Conservation (phyloP, 1,139 yeast species). For the Saccharomyces pastorianus region DNA sequence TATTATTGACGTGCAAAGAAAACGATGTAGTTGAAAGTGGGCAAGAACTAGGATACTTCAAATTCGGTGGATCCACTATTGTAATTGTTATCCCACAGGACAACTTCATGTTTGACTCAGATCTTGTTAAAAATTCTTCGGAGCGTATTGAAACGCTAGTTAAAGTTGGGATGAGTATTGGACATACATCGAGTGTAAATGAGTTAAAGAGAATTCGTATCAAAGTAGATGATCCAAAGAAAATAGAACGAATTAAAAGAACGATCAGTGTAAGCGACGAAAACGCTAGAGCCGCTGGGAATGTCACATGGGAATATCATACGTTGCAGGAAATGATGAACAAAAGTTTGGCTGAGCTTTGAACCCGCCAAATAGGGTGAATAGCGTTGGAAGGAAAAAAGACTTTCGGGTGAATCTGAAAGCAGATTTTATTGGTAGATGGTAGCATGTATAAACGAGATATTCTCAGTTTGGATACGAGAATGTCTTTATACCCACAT, state of each 20-base stretch:
- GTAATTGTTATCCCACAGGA: slow-evolving; percentile 46
- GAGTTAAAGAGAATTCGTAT: slow-evolving; percentile 47
- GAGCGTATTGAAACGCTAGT: slow-evolving; percentile 73
- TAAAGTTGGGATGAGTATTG: slow-evolving; percentile 86
- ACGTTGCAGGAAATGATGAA: slow-evolving; percentile 10
- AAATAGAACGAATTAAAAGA: slow-evolving; percentile 48
- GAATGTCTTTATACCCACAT: too few relatives aligned
- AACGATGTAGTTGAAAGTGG: slow-evolving; percentile 57
- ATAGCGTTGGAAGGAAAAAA: too few relatives aligned
- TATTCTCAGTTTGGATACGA: too few relatives aligned
- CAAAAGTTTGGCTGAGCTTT: neutral
- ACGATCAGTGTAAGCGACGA: slow-evolving; percentile 43
- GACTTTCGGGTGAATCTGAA: too few relatives aligned
- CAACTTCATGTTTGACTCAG: slow-evolving; percentile 57
- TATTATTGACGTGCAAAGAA: slow-evolving; percentile 55
- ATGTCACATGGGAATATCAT: slow-evolving; percentile 33
- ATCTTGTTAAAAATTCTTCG: slow-evolving; percentile 58
- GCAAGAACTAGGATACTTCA: slow-evolving; percentile 87
- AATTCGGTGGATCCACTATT: slow-evolving; percentile 94
- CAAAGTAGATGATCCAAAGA: slow-evolving; percentile 43
- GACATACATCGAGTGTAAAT: slow-evolving; percentile 50
- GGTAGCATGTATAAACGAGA: too few relatives aligned
- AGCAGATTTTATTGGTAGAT: too few relatives aligned
- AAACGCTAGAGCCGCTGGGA: slow-evolving; percentile 14
- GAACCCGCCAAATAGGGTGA: neutral